A percentile compares a stretch with the other conserved stretches of the same genome.
Conservation (phyloP, 768 basidiomycete species). For the Phanerochaete sordida region DNA sequence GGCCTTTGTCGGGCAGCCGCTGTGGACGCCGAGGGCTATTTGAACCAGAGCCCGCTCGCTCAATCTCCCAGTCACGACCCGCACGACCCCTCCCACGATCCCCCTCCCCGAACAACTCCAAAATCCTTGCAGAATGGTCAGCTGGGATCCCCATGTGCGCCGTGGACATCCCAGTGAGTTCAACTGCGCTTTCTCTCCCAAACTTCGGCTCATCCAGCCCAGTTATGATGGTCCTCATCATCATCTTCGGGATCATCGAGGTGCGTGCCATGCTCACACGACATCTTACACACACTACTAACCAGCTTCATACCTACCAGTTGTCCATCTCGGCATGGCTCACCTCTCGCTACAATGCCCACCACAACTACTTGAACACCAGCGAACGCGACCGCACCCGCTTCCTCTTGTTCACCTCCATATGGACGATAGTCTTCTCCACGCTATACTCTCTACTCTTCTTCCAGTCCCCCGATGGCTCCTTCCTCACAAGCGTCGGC, state of each 20-base stretch:
- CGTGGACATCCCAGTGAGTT: slow-evolving; percentile 16
- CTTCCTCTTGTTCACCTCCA: slow-evolving; percentile 66
- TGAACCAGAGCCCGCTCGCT: not conserved
- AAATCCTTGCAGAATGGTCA: not conserved
- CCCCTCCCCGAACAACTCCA: not conserved
- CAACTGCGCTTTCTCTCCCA: not conserved
- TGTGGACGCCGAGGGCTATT: not conserved
- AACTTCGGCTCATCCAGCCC: not conserved
- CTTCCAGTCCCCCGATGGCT: slow-evolving; percentile 43
- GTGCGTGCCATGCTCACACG: slow-evolving; percentile 30
- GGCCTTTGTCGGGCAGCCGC: not conserved
- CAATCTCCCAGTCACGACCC: not conserved
- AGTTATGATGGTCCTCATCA: slow-evolving; percentile 52
- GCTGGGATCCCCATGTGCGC: slow-evolving; percentile 11
- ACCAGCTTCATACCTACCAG: too few species aligned
- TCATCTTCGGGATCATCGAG: slow-evolving; percentile 66
- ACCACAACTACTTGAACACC: slow-evolving; percentile 46
- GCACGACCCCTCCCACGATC: slow-evolving; percentile 1
- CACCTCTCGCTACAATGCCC: slow-evolving; percentile 52
- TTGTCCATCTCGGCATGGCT: slow-evolving; percentile 74
- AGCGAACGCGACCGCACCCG: slow-evolving; percentile 59
- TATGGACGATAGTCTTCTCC: slow-evolving; percentile 64
- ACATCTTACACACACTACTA: too few species aligned
- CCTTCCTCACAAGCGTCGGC: slow-evolving; percentile 54
- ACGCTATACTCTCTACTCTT: slow-evolving; percentile 53